A percentile compares a stretch with the other conserved stretches of the same genome.
These are phyloP conservation scores for Verticillium longisporum DNA, from an alignment of 2,329 filamentous ascomycete species.

Conservation along the genomic window DNA sequence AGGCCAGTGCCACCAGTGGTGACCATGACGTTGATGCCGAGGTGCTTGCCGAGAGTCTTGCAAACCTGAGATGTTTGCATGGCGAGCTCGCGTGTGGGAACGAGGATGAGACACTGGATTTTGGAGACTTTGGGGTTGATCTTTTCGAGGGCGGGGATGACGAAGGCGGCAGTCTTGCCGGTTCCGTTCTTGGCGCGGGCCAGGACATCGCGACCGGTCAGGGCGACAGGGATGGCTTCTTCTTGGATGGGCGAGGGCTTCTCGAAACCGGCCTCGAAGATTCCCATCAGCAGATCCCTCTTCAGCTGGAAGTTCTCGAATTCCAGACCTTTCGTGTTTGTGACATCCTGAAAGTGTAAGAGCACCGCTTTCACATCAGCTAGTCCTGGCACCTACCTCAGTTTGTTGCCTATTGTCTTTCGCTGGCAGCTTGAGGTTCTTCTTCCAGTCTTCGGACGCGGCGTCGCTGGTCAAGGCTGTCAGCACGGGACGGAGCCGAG, in stretches of 20 bases:
- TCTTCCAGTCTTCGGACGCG: constrained; percentile 64
- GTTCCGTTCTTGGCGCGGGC: constrained; percentile 98
- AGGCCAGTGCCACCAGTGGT: constrained; percentile 93
- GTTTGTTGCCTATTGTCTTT: constrained; percentile 77
- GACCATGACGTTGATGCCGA: constrained; percentile 98
- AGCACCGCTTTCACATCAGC: not conserved
- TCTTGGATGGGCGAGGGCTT: constrained; percentile 99
- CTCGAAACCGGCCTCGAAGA: constrained; percentile 98
- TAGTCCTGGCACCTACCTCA: constrained; percentile 47
- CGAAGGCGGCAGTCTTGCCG: constrained; percentile 95
- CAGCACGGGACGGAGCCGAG: constrained; percentile 13
- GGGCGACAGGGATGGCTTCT: constrained; percentile 93
- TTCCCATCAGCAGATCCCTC: constrained; percentile 94
- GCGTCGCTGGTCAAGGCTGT: constrained; percentile 38
- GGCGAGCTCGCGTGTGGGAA: constrained; percentile 92
- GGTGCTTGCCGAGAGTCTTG: constrained; percentile 95
- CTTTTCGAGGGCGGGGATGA: constrained; percentile 89
- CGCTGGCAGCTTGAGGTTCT: constrained; percentile 61
- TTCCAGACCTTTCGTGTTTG: constrained; percentile 92
- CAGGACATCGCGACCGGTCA: constrained; percentile 91
- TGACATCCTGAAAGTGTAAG: constrained; percentile 70
- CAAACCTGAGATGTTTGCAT: constrained; percentile 98
- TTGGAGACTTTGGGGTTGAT: constrained; percentile 96
- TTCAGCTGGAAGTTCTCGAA: constrained; percentile 97
- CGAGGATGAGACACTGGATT: constrained; percentile 92